Conservation (phyloP, 164 flowering plant species). For the Liquidambar formosana region DNA sequence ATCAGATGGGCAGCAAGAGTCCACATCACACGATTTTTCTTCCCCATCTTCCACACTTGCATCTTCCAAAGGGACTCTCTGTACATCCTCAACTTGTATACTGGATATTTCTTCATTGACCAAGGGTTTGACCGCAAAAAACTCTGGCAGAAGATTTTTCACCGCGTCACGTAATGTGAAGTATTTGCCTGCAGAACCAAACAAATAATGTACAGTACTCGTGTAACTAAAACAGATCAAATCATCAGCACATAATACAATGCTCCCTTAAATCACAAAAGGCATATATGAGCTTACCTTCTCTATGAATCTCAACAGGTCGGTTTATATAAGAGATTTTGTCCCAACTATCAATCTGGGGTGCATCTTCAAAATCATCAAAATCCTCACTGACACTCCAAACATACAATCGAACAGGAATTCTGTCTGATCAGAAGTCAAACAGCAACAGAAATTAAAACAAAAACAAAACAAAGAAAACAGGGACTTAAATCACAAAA, state of each 20-base stretch:
- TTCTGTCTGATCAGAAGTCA: constrained; percentile 59
- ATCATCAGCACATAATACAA: too few species aligned
- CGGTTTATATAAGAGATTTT: constrained; percentile 71
- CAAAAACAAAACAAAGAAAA: neutral
- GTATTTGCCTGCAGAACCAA: constrained; percentile 58
- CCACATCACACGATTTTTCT: constrained; percentile 21
- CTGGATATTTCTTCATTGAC: constrained; percentile 26
- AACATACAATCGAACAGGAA: constrained; percentile 88
- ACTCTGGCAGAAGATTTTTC: constrained; percentile 64
- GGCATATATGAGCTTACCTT: constrained; percentile 39
- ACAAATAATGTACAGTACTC: too few species aligned
- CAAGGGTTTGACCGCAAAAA: constrained; percentile 34
- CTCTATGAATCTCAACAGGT: constrained; percentile 68
- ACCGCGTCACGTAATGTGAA: constrained; percentile 72
- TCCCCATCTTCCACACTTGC: constrained; percentile 18
- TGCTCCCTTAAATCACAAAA: neutral
- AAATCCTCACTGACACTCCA: constrained; percentile 51
- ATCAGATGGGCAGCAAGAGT: constrained; percentile 12
- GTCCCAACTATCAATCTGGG: constrained; percentile 78
- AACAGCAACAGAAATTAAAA: constrained; percentile 12
- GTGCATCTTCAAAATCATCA: constrained; percentile 69
- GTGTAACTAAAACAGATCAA: too few species aligned
- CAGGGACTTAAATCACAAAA: neutral
- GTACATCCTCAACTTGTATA: constrained; percentile 33
- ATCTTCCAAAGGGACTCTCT: constrained; percentile 25